Percentiles rank a stretch among this genome's conserved stretches.
Evolutionary conservation across 495 filamentous ascomycete genomes (phyloP).

Genomic region (Aspergillus saccharolyticus): DNA sequence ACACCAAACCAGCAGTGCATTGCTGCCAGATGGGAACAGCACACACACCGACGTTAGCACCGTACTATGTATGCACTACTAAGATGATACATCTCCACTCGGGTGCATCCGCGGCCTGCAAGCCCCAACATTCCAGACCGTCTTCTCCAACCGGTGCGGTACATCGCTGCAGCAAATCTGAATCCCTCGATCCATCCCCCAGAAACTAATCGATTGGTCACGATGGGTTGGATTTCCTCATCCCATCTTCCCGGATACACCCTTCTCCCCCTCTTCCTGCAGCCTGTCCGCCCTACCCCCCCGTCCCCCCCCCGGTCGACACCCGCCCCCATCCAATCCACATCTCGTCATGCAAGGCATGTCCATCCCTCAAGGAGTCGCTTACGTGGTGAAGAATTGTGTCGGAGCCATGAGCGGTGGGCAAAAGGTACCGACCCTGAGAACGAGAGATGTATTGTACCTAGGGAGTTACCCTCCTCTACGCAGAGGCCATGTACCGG

Average conservation of each 20-base stretch:
- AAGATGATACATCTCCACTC: neutral
- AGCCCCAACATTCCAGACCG: constrained; percentile 3
- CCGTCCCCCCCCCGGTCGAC: neutral
- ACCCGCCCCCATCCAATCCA: neutral
- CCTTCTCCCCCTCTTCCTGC: constrained; percentile 4
- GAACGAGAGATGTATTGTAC: neutral
- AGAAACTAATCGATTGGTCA: constrained; percentile 6
- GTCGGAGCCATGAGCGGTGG: neutral
- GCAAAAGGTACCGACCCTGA: neutral
- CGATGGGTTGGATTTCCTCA: neutral
- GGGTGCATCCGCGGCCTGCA: neutral
- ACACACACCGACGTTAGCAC: neutral
- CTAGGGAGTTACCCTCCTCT: neutral
- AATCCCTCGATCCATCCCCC: neutral
- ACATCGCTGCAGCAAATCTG: neutral
- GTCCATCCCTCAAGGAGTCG: neutral
- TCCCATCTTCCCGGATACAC: constrained; percentile 16
- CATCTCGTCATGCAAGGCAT: constrained; percentile 3
- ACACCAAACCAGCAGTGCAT: no score
- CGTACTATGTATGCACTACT: no score
- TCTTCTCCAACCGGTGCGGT: neutral
- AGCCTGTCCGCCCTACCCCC: neutral
- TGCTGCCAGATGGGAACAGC: neutral
- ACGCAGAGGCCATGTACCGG: neutral
- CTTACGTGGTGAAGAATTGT: constrained; percentile 5